Evolutionary conservation across 352 stramenopile species (phyloP).

Genomic region (Pythium grandisporangium): DNA sequence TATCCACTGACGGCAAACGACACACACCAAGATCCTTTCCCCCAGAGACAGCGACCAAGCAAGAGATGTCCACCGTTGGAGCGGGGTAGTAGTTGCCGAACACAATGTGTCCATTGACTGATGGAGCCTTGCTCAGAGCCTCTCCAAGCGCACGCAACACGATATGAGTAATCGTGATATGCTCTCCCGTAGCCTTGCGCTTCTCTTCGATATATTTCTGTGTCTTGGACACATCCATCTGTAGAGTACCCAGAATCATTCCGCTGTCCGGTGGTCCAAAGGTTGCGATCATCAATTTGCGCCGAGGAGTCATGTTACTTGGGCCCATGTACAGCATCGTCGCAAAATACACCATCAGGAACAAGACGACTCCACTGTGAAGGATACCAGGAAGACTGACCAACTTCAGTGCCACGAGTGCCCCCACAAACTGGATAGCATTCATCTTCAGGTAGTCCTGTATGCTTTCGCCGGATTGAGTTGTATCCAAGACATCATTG

Average conservation of each 20-base stretch:
- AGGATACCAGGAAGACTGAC: constrained; percentile 29
- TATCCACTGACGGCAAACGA: constrained; percentile 31
- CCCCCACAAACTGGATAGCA: constrained; percentile 39
- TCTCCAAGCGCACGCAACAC: constrained; percentile 46
- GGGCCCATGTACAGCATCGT: constrained; percentile 50
- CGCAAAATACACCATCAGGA: constrained; percentile 41
- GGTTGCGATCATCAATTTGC: constrained; percentile 64
- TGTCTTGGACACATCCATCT: constrained; percentile 56
- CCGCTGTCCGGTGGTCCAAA: constrained; percentile 46
- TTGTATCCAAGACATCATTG: constrained; percentile 5
- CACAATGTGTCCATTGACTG: constrained; percentile 64
- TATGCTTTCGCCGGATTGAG: constrained; percentile 17
- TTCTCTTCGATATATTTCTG: constrained; percentile 49
- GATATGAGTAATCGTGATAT: constrained; percentile 66
- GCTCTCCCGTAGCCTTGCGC: constrained; percentile 26
- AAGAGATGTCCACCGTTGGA: constrained; percentile 58
- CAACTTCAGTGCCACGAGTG: constrained; percentile 32
- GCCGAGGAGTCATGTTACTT: constrained; percentile 38
- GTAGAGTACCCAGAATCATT: constrained; percentile 63
- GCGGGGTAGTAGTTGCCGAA: constrained; percentile 62
- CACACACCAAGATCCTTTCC: constrained; percentile 58
- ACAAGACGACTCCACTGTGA: constrained; percentile 28
- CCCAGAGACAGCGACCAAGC: constrained; percentile 38
- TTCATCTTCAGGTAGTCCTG: constrained; percentile 29
- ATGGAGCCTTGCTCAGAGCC: constrained; percentile 36